Evolutionary conservation across 176 grass and related monocot genomes (phyloP).

Genomic region (Poa pratensis): DNA sequence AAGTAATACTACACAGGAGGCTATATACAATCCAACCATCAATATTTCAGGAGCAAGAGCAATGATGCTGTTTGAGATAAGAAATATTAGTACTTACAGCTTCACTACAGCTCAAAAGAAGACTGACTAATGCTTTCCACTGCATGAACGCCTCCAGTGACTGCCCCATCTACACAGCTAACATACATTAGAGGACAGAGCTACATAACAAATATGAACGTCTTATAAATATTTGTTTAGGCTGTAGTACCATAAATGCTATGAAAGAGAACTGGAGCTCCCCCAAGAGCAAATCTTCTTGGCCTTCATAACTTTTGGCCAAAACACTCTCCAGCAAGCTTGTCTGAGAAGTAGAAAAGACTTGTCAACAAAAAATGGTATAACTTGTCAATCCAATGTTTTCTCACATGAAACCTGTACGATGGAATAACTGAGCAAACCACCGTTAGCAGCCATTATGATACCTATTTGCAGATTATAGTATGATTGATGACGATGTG

Average conservation of each 20-base stretch:
- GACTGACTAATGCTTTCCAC: constrained; percentile 83
- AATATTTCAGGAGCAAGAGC: neutral
- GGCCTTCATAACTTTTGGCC: constrained; percentile 62
- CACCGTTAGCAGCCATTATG: neutral
- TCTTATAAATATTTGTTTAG: constrained; percentile 1
- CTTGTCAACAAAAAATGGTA: constrained; percentile 39
- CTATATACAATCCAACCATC: neutral
- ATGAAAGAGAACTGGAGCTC: constrained; percentile 87
- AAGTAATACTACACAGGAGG: neutral
- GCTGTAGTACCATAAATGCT: constrained; percentile 83
- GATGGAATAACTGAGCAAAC: neutral
- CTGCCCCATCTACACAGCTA: constrained; percentile 74
- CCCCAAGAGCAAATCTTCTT: constrained; percentile 84
- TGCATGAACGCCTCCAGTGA: constrained; percentile 89
- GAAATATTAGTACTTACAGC: constrained; percentile 65
- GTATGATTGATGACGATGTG: neutral
- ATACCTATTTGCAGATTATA: constrained; percentile 29
- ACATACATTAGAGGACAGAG: constrained; percentile 29
- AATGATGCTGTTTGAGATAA: neutral
- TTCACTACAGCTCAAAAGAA: constrained; percentile 85
- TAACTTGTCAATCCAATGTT: neutral
- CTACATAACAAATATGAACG: neutral
- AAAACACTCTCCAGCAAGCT: constrained; percentile 72
- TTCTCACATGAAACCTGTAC: neutral
- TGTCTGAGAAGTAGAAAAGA: constrained; percentile 63